Base-by-base conservation (phyloP, 352 stramenopile species). In the Pseudoperonospora humuli region DNA sequence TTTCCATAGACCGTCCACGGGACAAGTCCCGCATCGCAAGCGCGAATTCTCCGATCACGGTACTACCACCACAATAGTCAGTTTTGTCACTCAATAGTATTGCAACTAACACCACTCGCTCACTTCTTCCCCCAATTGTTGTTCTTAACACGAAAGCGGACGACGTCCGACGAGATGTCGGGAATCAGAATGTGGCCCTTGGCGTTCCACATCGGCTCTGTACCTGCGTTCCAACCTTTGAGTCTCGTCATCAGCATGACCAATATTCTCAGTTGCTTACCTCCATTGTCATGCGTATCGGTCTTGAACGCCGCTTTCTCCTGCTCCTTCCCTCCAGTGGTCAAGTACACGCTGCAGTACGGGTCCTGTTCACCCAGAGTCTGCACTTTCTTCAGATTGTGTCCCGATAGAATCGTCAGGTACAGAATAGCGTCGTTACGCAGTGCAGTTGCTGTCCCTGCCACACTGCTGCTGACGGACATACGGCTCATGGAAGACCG, bases 61-160 rank as follows among this genome's bases (percentile, higher is more conserved):
- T 78, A 44, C 76, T 88, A 31, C 40, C 13, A 28, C 25, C 10
- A 6, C 31, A 37, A 27, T 26, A 32, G 29, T 34, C 33, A 55
- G 20, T 23, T n/a, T n/a, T n/a, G n/a, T n/a, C n/a, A n/a, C n/a
- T n/a, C n/a, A n/a, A n/a, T n/a, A n/a, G n/a, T n/a, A n/a, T n/a
- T n/a, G n/a, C n/a, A n/a, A n/a, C n/a, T n/a, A n/a, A n/a, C n/a
- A n/a, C n/a, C n/a, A n/a, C n/a, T n/a, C n/a, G n/a, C n/a, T n/a
- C n/a, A 87, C 73, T 76, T 88, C 42, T 79, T 79, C 14, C 82
- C 70, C 70, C 72, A 85, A 58, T 88, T 88, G 38, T 88, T 75
- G 50, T 88, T 88, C 40, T 81, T 63, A 17, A 88, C 49, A 31
- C 73, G 73, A 54, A 88, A 69, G 33, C 75, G 75, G 46, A 88